Conservation (phyloP, 495 filamentous ascomycete genomes). For the Amniculicola lignicola region DNA sequence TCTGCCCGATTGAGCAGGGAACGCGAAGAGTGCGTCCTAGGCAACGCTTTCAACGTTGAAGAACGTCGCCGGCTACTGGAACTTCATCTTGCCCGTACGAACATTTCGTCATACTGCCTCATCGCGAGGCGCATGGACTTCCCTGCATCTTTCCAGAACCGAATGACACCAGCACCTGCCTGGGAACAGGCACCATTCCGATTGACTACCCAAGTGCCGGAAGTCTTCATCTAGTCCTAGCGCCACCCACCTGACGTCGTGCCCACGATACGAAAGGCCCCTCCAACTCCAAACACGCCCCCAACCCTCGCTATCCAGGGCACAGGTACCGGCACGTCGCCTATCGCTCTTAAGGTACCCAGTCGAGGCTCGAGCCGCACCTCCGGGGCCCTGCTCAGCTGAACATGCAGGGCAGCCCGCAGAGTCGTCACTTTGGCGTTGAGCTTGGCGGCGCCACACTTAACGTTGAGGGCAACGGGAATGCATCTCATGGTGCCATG, state of each 20-base stretch:
- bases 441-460: constrained; percentile 18
- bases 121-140: no score
- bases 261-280: constrained; percentile 13
- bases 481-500: not conserved
- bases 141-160: no score
- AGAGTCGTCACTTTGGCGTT: constrained; percentile 13
- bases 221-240: not conserved
- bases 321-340: constrained; percentile 14
- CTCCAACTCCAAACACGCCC: constrained; percentile 14
- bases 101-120: constrained; percentile 2
- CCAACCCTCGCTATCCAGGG: constrained; percentile 7
- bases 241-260: constrained; percentile 19
- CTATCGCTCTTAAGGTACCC: not conserved
- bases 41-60: not conserved
- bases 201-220: constrained; percentile 8
- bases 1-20: constrained; percentile 4
- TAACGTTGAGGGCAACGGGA: constrained; percentile 14
- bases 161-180: not conserved
- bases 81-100: not conserved
- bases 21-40: constrained; percentile 16
- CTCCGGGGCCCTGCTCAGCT: constrained; percentile 20
- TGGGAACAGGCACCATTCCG: constrained; percentile 5
- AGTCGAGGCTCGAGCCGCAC: constrained; percentile 6
- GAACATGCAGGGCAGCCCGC: constrained; percentile 17
- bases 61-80: not conserved